These are phyloP conservation scores for Lepiota brunneoincarnata DNA, from an alignment of 768 basidiomycete genomes.

Conservation along the genomic window DNA sequence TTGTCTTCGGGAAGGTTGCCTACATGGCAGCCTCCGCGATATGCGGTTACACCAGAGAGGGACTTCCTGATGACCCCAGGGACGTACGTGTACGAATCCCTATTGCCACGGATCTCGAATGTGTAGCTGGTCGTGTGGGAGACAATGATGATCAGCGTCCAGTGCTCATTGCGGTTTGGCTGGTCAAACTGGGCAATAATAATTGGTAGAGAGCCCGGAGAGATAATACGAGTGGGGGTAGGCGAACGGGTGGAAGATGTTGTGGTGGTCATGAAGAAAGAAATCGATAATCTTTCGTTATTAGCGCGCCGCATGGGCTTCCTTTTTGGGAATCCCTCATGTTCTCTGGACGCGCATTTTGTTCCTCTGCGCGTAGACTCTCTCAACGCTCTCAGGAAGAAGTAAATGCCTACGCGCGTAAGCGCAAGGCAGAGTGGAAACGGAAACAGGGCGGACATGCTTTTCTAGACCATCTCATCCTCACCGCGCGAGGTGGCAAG, in stretches of 20 bases:
- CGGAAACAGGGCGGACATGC: conserved; percentile 68
- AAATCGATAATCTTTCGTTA: conserved; percentile 2
- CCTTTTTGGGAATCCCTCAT: conserved; percentile 12
- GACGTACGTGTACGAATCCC: conserved; percentile 11
- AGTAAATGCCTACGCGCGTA: conserved; percentile 39
- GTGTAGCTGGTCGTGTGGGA: conserved; percentile 6
- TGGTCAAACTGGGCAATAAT: conserved; percentile 13
- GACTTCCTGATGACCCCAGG: not conserved
- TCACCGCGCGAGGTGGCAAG: conserved; percentile 80
- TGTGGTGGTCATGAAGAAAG: not conserved
- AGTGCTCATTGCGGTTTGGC: conserved; percentile 8
- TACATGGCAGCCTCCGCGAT: conserved; percentile 14
- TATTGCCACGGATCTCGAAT: conserved; percentile 13
- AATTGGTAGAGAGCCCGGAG: conserved; percentile 7
- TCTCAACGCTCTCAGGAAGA: conserved; percentile 20
- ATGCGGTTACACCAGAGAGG: conserved; percentile 4
- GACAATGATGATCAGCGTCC: conserved; percentile 9
- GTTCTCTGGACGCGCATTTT: conserved; percentile 4
- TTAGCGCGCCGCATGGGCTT: too few relatives aligned
- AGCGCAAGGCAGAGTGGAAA: conserved; percentile 72
- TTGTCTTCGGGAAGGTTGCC: conserved; percentile 12
- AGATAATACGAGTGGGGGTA: not conserved
- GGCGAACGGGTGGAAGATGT: not conserved
- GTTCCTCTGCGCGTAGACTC: not conserved
- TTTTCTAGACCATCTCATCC: conserved; percentile 79